Evolutionary conservation across 257 asterid genomes (phyloP).

Genomic region (Plantago ovata): DNA sequence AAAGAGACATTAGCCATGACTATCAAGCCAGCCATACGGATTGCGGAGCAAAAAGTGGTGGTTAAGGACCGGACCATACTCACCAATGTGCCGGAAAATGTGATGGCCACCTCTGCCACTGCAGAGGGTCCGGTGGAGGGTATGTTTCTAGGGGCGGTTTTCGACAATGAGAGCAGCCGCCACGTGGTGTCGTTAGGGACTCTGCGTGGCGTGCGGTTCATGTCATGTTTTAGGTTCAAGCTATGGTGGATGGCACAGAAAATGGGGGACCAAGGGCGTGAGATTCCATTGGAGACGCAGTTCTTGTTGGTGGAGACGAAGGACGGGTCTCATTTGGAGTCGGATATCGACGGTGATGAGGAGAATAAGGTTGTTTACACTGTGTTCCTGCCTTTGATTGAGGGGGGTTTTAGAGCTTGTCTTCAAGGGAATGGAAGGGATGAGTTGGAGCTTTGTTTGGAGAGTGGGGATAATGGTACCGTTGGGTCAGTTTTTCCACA

Average conservation of each 20-base stretch:
- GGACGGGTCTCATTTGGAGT: slow-evolving; percentile 45
- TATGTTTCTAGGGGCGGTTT: slow-evolving; percentile 40
- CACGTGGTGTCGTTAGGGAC: slow-evolving; percentile 45
- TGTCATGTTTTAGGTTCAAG: slow-evolving; percentile 80
- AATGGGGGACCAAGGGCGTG: slow-evolving; percentile 77
- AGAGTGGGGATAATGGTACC: slow-evolving; percentile 57
- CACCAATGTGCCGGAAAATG: slow-evolving; percentile 43
- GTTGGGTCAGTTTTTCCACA: slow-evolving; percentile 42
- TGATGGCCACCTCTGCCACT: slow-evolving; percentile 44
- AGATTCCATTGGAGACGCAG: slow-evolving; percentile 77
- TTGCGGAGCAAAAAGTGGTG: slow-evolving; percentile 35
- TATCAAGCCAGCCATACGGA: slow-evolving; percentile 42
- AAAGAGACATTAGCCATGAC: slow-evolving; percentile 30
- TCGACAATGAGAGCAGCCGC: slow-evolving; percentile 32
- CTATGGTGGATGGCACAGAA: slow-evolving; percentile 96
- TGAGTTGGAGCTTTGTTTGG: slow-evolving; percentile 62
- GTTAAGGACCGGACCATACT: slow-evolving; percentile 47
- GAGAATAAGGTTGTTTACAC: slow-evolving; percentile 42
- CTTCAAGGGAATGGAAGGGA: slow-evolving; percentile 69
- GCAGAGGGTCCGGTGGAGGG: slow-evolving; percentile 39
- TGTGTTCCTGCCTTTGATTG: slow-evolving; percentile 65
- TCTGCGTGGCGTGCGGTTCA: slow-evolving; percentile 54
- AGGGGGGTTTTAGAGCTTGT: slow-evolving; percentile 70
- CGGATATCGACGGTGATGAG: slow-evolving; percentile 38
- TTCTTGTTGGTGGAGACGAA: slow-evolving; percentile 61